Evolutionary conservation across 345 rosid genomes (phyloP).

Genomic region (Salix suchowensis): DNA sequence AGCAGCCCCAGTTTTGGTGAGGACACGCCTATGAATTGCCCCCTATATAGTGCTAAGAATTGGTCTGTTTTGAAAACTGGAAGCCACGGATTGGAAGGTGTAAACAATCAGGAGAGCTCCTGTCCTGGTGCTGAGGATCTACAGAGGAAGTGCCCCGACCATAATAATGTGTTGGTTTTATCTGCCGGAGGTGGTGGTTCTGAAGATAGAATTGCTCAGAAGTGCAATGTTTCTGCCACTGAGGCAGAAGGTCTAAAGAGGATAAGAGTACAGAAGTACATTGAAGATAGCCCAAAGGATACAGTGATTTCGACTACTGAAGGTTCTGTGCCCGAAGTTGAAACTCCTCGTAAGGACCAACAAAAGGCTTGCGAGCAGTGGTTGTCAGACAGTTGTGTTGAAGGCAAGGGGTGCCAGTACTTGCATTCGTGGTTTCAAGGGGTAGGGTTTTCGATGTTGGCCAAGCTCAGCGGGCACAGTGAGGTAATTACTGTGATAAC

Average conservation of each 20-base stretch:
- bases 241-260: not conserved
- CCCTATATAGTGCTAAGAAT: too few species aligned
- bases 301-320: not conserved
- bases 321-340: not conserved
- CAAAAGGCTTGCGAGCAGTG: slow-evolving; percentile 18
- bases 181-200: not conserved
- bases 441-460: slow-evolving; percentile 28
- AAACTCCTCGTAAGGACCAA: not conserved
- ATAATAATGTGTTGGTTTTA: not conserved
- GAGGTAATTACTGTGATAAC: slow-evolving; percentile 18
- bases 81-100: not conserved
- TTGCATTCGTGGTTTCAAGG: slow-evolving; percentile 29
- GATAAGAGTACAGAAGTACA: not conserved
- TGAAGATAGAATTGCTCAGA: not conserved
- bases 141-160: not conserved
- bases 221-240: not conserved
- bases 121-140: not conserved
- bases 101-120: not conserved
- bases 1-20: not conserved
- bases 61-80: too few species aligned
- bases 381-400: slow-evolving; percentile 25
- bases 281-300: not conserved
- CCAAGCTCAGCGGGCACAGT: slow-evolving; percentile 33
- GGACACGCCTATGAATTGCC: too few species aligned
- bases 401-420: slow-evolving; percentile 29